Percentiles rank a stretch among this genome's conserved stretches.
Conservation (phyloP, 805 yeast species). For the Komagataella populi region DNA sequence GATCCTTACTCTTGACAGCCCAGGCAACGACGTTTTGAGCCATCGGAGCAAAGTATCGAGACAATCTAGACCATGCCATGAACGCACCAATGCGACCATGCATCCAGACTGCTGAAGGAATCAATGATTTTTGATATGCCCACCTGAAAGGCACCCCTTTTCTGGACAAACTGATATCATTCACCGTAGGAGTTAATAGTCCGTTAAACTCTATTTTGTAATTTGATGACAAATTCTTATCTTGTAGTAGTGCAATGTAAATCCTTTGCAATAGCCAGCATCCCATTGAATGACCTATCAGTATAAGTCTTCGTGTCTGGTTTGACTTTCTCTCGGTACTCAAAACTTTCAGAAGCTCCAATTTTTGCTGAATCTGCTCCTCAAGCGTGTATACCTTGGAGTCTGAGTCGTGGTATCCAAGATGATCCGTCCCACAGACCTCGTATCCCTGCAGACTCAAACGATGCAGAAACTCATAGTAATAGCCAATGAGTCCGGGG, state of each 20-base stretch:
- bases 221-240: constrained; percentile 11
- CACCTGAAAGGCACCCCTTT: neutral
- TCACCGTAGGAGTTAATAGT: constrained; percentile 56
- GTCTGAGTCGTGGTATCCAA: neutral
- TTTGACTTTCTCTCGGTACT: constrained; percentile 7
- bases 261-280: constrained; percentile 47
- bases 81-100: neutral
- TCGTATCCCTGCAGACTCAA: neutral
- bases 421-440: neutral
- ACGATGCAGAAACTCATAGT: constrained; percentile 33
- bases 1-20: neutral
- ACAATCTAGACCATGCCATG: neutral
- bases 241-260: constrained; percentile 16
- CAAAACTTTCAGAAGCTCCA: constrained; percentile 28
- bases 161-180: constrained; percentile 27
- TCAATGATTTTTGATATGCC: neutral
- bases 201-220: constrained; percentile 33
- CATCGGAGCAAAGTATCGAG: neutral
- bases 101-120: neutral
- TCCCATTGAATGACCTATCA: constrained; percentile 67
- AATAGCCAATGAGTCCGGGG: constrained; percentile 61
- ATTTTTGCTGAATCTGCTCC: constrained; percentile 47
- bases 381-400: constrained; percentile 24
- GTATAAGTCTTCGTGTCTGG: constrained; percentile 21
- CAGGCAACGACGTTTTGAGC: neutral